These are phyloP conservation scores for Backusella psychrophila DNA, from an alignment of 192 early-diverging fungal genomes.

Conservation along the genomic window DNA sequence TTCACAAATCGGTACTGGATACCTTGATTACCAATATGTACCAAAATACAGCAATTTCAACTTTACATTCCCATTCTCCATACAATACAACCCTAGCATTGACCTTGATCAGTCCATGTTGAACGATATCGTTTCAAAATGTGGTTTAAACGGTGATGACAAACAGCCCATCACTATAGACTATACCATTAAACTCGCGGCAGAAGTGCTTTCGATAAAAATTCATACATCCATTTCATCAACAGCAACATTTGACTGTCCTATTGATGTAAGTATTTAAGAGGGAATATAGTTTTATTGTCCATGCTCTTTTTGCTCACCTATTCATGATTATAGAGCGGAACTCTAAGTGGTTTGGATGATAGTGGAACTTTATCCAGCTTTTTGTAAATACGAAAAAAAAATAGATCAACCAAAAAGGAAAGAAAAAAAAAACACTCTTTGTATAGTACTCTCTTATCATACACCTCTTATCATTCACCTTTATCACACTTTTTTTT, in stretches of 20 bases:
- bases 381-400: not conserved
- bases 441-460: not conserved
- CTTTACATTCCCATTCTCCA: conserved; percentile 39
- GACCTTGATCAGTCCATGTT: conserved; percentile 36
- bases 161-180: conserved; percentile 29
- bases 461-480: not conserved
- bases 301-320: not conserved
- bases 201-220: conserved; percentile 35
- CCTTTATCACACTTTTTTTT: not conserved
- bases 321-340: not conserved
- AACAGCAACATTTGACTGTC: conserved; percentile 25
- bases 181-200: conserved; percentile 39
- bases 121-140: conserved; percentile 35
- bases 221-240: conserved; percentile 38
- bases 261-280: conserved; percentile 21
- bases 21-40: not conserved
- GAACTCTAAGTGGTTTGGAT: not conserved
- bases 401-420: not conserved
- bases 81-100: conserved; percentile 26
- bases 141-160: conserved; percentile 27
- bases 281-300: not conserved
- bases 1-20: not conserved
- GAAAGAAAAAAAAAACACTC: not conserved
- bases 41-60: conserved; percentile 7
- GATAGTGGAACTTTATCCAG: not conserved